Base-by-base conservation (phyloP, 495 filamentous ascomycete genomes). In the Hypoxylon rickii region DNA sequence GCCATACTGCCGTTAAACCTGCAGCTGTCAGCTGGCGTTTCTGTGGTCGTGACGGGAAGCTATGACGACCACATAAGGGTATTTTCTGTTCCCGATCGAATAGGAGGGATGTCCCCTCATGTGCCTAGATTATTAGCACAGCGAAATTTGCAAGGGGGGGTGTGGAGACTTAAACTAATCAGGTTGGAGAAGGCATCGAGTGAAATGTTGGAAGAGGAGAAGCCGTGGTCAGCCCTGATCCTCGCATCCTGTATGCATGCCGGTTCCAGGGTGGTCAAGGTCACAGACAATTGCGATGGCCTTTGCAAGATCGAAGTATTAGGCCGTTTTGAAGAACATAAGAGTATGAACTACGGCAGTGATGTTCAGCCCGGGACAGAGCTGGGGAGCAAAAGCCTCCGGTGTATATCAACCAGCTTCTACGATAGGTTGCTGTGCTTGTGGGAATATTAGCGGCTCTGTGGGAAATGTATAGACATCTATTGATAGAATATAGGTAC, bases 311-410 rank as follows among this genome's bases (percentile, higher is more conserved):
- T 92, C 59, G 73, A 80, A 41, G 77, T 93, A 12, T 55, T 96
- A 33, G 87, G 82, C 1, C 80, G 80, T 58, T 94, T 94, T 64
- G 89, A 88, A 49, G 89, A 92, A 68, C 90, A 97, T 72, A 76
- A 89, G 73, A 96, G 91, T 68, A 96, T 97, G 93, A 94, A 93
- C 63, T 98, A 98, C 70, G 93, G 86, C 11, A 88, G 89, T 55
- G 90, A 91, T 74, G 81, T 88, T 20, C 83, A 86, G 71, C 73
- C 77, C 11, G 62, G 53, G 18, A 40, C 31, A 20, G 53, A 54
- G 51, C 55, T 47, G 19, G 45, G 24, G 24, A 61, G 69, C 24
- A 29, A 44, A 48, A 68, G 51, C 11, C 45, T 82, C 40, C 64
- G 79, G 2, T 78, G 83, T 58, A 78, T 95, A 7, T 92, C 88